Percentiles rank a stretch among this genome's conserved stretches.
These are phyloP conservation scores for Nannochloropsis salina DNA, from an alignment of 108 stramenopile species.

Conservation along the genomic window DNA sequence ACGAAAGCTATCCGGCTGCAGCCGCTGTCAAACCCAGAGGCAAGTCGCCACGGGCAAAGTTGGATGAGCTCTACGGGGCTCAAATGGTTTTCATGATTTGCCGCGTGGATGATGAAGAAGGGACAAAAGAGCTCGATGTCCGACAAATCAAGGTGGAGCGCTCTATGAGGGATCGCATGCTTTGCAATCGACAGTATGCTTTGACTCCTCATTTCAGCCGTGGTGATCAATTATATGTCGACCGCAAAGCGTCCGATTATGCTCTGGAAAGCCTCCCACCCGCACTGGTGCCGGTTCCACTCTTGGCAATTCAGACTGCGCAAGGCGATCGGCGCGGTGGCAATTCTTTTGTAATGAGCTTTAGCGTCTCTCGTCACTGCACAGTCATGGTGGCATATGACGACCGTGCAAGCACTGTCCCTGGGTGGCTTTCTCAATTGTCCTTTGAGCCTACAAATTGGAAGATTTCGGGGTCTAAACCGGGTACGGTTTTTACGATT, in stretches of 20 bases:
- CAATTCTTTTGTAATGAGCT: background rate
- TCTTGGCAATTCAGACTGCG: background rate
- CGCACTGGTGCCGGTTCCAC: background rate
- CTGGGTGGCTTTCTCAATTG: background rate
- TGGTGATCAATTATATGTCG: background rate
- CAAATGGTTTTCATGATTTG: background rate
- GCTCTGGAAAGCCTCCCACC: background rate
- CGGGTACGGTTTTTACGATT: background rate
- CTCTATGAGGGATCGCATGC: background rate
- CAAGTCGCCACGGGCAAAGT: background rate
- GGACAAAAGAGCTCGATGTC: background rate
- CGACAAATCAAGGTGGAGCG: background rate
- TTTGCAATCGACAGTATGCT: background rate
- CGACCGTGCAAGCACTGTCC: background rate
- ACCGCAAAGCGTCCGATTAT: background rate
- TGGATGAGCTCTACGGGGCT: background rate
- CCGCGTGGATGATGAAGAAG: background rate
- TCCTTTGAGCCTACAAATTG: background rate
- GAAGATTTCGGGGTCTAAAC: background rate
- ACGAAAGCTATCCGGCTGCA: background rate
- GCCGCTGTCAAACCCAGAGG: background rate
- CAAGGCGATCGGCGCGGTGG: conserved; percentile 15
- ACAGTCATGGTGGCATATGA: background rate
- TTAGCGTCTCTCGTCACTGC: background rate
- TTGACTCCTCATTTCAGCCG: background rate